A percentile compares a stretch with the other conserved stretches of the same genome.
Conservation (phyloP, 2,329 filamentous ascomycete species). For the Calcarisporium arbuscula region DNA sequence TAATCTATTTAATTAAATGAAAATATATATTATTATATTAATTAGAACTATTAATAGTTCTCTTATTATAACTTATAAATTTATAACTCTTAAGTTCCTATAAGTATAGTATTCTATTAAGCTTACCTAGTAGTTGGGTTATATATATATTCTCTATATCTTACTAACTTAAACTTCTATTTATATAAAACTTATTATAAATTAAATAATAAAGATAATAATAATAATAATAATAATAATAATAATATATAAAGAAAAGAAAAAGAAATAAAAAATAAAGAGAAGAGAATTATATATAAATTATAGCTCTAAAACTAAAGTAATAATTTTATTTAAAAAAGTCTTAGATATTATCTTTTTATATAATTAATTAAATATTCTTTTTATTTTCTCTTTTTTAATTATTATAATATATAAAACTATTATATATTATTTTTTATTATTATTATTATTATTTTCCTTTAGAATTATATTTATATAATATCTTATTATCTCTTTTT, state of each 20-base stretch:
- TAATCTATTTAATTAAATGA: too few species aligned
- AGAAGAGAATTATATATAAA: background rate
- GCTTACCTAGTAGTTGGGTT: too few species aligned
- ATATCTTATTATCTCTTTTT: background rate
- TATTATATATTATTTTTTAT: background rate
- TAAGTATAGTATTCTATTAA: too few species aligned
- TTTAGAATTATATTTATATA: background rate
- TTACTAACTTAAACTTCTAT: background rate
- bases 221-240: conserved; percentile 1
- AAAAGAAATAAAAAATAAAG: background rate
- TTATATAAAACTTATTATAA: background rate
- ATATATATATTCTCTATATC: too few species aligned
- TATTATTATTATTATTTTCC: background rate
- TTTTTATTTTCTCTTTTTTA: background rate
- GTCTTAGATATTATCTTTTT: background rate
- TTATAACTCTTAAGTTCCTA: too few species aligned
- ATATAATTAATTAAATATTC: background rate
- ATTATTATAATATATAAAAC: background rate
- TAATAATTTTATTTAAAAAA: too few species aligned
- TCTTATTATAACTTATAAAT: too few species aligned
- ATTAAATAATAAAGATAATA: background rate
- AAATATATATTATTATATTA: too few species aligned
- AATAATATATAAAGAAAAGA: background rate
- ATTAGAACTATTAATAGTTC: too few species aligned
- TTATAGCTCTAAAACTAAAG: background rate